Evolutionary conservation across 495 filamentous ascomycete species (phyloP), one percentile per base, ranked within the genome.

Genomic region (Penicillium mononematosum): DNA sequence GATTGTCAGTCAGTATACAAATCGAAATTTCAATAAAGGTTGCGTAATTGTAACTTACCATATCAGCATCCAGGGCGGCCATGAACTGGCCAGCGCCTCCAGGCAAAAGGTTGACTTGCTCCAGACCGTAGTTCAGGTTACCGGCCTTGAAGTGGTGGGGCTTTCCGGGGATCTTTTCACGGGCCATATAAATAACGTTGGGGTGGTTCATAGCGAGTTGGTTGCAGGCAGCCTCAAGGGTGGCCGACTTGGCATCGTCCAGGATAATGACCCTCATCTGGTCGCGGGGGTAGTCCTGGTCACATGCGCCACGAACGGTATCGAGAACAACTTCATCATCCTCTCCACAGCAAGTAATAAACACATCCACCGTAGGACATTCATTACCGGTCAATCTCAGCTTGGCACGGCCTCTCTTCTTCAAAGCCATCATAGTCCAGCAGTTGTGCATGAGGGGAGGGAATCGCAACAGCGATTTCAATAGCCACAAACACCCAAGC

Each of bases 111-210:
- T 59, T 60, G 16, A 70, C 64, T 32, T 75, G 66, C 5, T 73
- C 70, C 7, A 81, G 63, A 31, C 75, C 80, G 54, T 74, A 74
- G 56, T 78, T 79, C 20, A 84, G 67, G 49, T 83, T 84, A 41
- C 81, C 81, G 5, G 79, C 78, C 66, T 84, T 84, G 69, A 78
- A 83, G 60, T 80, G 72, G 58, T 81, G 75, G 0, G 76, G 78
- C 16, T 74, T 70, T 31, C 76, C 77, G 2, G 73, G 72, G 16
- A 70, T 69, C 56, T 81, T 81, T 47, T 69, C 64, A 44, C 81
- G 72, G 3, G 78, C 68, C 60, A 75, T 72, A 54, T 83, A 83
- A 58, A 69, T 70, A 9, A 83, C 19, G 45, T 79, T 79, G 11
- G 75, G 69, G 38, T 73, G 69, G 8, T 52, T 60, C 31, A 53